Conservation (phyloP, 2,329 filamentous ascomycete species). For the Botrytis deweyae region DNA sequence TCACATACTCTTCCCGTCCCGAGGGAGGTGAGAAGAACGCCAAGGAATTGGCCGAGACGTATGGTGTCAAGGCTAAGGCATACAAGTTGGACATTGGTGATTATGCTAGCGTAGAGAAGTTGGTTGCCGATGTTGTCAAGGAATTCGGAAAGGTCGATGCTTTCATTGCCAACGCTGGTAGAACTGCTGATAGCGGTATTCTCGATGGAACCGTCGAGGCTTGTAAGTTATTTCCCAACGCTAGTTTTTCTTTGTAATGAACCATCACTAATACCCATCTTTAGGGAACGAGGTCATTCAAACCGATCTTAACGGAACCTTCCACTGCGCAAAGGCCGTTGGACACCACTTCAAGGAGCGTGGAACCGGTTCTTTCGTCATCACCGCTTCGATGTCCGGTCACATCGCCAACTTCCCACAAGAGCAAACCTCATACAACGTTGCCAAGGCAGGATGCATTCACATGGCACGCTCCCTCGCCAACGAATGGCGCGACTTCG, state of each 20-base stretch:
- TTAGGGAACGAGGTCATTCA: conserved; percentile 57
- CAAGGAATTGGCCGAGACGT: conserved; percentile 57
- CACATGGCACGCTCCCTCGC: conserved; percentile 63
- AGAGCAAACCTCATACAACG: conserved; percentile 65
- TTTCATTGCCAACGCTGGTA: conserved; percentile 69
- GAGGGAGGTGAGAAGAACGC: conserved; percentile 66
- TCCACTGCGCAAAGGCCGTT: conserved; percentile 66
- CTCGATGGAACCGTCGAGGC: conserved; percentile 66
- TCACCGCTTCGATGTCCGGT: conserved; percentile 62
- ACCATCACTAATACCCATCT: neutral
- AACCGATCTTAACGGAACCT: conserved; percentile 65
- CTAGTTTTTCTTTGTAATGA: neutral
- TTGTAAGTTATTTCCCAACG: conserved; percentile 43
- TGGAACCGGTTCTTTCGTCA: conserved; percentile 62
- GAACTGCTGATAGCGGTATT: conserved; percentile 66
- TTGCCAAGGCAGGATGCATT: conserved; percentile 66
- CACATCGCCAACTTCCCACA: conserved; percentile 58
- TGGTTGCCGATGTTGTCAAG: conserved; percentile 58
- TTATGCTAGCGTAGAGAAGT: conserved; percentile 51
- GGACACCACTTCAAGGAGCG: conserved; percentile 66
- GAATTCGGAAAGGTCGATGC: conserved; percentile 71
- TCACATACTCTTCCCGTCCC: conserved; percentile 64
- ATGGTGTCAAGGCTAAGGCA: conserved; percentile 64
- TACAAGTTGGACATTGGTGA: conserved; percentile 63
- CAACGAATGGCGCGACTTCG: conserved; percentile 69